Evolutionary conservation across 2,329 filamentous ascomycete genomes (phyloP).

Genomic region (Fusarium decemcellulare): DNA sequence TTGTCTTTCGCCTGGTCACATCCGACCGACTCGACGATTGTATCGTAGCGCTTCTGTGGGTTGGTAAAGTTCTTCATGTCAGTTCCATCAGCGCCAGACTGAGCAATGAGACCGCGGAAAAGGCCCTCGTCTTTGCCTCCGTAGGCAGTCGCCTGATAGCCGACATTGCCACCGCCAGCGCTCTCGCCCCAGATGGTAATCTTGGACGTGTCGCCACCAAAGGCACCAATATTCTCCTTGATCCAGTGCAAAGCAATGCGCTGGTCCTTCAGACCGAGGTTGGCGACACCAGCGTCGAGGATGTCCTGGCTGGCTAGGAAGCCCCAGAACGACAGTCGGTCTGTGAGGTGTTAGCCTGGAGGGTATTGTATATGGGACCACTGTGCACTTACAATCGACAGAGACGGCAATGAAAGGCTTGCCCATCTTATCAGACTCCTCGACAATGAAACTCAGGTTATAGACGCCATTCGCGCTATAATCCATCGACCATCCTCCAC

Average conservation of each 20-base stretch:
- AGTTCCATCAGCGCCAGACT: conserved; percentile 59
- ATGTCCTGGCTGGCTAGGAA: conserved; percentile 64
- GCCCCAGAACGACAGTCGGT: conserved; percentile 53
- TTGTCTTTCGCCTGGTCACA: conserved; percentile 42
- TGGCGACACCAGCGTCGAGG: conserved; percentile 50
- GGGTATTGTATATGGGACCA: fast-evolving
- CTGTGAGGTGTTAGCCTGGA: not conserved
- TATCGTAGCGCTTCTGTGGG: conserved; percentile 34
- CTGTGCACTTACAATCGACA: conserved; percentile 27
- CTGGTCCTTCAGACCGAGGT: conserved; percentile 66
- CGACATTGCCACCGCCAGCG: conserved; percentile 64
- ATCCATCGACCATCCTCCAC: conserved; percentile 59
- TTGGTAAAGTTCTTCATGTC: conserved; percentile 37
- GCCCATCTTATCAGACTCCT: conserved; percentile 49
- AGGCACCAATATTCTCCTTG: conserved; percentile 59
- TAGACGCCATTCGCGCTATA: conserved; percentile 65
- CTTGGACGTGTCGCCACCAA: conserved; percentile 61
- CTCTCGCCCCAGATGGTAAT: conserved; percentile 62
- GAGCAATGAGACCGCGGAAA: conserved; percentile 66
- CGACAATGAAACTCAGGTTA: conserved; percentile 72
- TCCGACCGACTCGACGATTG: conserved; percentile 41
- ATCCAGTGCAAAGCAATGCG: conserved; percentile 64
- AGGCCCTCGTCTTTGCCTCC: conserved; percentile 67
- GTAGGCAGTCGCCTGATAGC: conserved; percentile 64
- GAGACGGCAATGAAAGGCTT: conserved; percentile 42